Evolutionary conservation across 768 basidiomycete species (phyloP).

Genomic region (Pleurotus tuoliensis): DNA sequence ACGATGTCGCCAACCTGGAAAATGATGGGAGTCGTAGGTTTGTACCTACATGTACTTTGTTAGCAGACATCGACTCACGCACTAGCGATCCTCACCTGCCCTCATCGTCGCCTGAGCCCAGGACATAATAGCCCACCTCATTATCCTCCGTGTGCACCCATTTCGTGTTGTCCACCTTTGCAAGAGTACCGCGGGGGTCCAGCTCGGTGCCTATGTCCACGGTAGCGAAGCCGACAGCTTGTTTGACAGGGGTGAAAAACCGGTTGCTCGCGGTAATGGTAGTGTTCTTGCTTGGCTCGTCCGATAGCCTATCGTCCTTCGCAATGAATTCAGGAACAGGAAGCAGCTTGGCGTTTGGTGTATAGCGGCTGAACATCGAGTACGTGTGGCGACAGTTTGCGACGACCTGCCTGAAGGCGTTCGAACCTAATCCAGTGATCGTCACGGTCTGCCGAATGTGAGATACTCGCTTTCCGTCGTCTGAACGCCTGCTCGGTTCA

Average conservation of each 20-base stretch:
- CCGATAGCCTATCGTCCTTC: neutral
- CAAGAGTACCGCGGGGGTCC: neutral
- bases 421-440: neutral
- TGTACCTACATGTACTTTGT: neutral
- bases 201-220: neutral
- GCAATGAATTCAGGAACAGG: neutral
- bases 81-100: too few species aligned
- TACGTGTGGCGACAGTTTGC: neutral
- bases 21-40: neutral
- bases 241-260: neutral
- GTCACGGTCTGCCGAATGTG: neutral
- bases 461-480: neutral
- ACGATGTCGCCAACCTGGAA: neutral
- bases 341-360: neutral
- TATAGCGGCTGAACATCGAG: neutral
- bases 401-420: neutral
- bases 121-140: neutral
- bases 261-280: neutral
- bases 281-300: neutral
- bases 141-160: neutral
- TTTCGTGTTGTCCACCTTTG: neutral
- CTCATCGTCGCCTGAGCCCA: neutral
- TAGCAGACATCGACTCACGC: too few species aligned
- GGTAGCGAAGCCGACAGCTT: neutral
- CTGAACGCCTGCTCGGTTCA: neutral